These are phyloP conservation scores for Chytriomyces hyalinus DNA, from an alignment of 192 early-diverging fungal genomes.

Conservation along the genomic window DNA sequence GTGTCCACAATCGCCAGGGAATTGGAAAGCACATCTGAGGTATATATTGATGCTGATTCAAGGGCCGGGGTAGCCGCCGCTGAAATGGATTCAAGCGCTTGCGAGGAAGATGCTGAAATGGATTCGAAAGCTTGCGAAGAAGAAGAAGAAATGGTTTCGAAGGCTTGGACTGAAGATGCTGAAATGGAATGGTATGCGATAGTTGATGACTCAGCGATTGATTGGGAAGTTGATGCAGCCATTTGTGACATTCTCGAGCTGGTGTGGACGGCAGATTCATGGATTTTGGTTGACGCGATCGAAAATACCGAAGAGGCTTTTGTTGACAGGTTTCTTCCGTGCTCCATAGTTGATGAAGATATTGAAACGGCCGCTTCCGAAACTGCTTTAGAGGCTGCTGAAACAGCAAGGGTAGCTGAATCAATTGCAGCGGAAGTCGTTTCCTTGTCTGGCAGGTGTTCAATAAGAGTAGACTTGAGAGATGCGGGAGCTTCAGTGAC, in stretches of 20 bases:
- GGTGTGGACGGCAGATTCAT: neutral
- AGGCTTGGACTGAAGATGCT: neutral
- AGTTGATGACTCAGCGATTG: neutral
- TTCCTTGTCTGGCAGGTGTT: slow-evolving; percentile 23
- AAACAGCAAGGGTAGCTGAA: neutral
- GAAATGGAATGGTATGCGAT: neutral
- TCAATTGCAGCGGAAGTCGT: slow-evolving; percentile 27
- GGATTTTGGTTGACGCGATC: neutral
- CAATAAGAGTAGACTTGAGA: slow-evolving; percentile 38
- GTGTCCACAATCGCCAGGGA: neutral
- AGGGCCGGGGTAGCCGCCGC: neutral
- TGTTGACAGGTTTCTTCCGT: neutral
- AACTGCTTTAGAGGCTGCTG: slow-evolving; percentile 22
- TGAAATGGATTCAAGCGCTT: neutral
- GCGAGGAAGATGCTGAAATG: neutral
- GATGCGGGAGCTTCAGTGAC: slow-evolving; percentile 50
- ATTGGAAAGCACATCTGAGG: neutral
- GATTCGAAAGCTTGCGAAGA: neutral
- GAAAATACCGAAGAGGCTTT: neutral
- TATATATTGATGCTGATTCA: neutral
- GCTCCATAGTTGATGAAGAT: neutral
- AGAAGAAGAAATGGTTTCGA: neutral
- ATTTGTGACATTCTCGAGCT: neutral
- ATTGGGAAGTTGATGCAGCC: neutral
- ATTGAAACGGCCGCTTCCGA: neutral